A percentile compares a stretch with the other conserved stretches of the same genome.
Conservation (phyloP, 148 eudicot genomes). For the Pouteria glomerata region DNA sequence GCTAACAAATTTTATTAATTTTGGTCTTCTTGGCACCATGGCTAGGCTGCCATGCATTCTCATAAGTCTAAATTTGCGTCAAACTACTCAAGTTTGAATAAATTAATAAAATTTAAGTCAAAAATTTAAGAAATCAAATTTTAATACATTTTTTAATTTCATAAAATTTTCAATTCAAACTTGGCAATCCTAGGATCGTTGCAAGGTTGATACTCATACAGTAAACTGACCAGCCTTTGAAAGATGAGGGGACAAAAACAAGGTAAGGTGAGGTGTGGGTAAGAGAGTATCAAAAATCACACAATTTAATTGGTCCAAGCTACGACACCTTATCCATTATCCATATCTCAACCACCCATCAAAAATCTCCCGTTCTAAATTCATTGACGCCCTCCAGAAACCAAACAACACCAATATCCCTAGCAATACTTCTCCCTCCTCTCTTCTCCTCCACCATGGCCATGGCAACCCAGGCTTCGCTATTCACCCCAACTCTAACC, state of each 20-base stretch:
- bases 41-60: too few species aligned
- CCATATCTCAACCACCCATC: slow-evolving; percentile 15
- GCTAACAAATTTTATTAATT: too few species aligned
- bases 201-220: too few species aligned
- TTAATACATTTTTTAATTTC: too few species aligned
- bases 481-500: slow-evolving; percentile 54
- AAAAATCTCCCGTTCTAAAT: slow-evolving; percentile 7
- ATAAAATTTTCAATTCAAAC: too few species aligned
- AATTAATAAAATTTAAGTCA: too few species aligned
- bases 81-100: too few species aligned
- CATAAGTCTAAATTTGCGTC: too few species aligned
- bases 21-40: too few species aligned
- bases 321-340: slow-evolving; percentile 54
- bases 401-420: not conserved
- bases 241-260: not conserved
- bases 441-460: slow-evolving; percentile 41
- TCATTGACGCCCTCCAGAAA: not conserved
- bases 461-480: slow-evolving; percentile 81
- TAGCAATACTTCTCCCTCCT: not conserved
- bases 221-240: too few species aligned
- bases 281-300: slow-evolving; percentile 45
- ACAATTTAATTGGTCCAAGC: slow-evolving; percentile 55
- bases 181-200: too few species aligned
- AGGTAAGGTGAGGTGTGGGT: not conserved
- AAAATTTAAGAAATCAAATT: too few species aligned